A percentile compares a stretch with the other conserved stretches of the same genome.
Evolutionary conservation across 2,329 filamentous ascomycete species (phyloP).

Genomic region (Aurifilum marmelostoma): DNA sequence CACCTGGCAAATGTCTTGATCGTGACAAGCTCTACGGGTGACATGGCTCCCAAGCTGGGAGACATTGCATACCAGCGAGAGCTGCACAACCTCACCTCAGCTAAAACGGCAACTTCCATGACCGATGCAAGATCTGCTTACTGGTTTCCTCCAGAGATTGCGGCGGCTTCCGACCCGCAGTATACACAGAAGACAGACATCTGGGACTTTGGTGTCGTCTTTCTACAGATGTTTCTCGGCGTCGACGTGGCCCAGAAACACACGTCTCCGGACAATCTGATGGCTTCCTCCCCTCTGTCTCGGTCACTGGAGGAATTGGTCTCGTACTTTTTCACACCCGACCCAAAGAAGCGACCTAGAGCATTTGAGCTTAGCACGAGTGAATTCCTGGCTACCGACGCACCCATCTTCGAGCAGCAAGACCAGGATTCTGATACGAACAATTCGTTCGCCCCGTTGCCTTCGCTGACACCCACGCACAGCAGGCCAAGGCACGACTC

Average conservation of each 20-base stretch:
- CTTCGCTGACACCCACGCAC: conserved; percentile 44
- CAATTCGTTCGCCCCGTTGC: conserved; percentile 41
- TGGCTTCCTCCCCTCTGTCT: conserved; percentile 73
- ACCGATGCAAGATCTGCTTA: conserved; percentile 73
- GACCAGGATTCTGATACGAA: conserved; percentile 42
- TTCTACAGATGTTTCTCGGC: conserved; percentile 93
- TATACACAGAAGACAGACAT: conserved; percentile 83
- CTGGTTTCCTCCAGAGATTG: conserved; percentile 82
- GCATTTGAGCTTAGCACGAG: conserved; percentile 74
- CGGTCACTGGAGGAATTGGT: conserved; percentile 78
- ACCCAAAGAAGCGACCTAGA: conserved; percentile 81
- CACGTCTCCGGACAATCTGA: conserved; percentile 74
- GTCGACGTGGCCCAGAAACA: conserved; percentile 76
- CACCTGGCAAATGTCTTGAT: conserved; percentile 80
- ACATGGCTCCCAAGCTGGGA: conserved; percentile 73
- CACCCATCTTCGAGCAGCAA: conserved; percentile 58
- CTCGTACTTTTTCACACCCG: conserved; percentile 79
- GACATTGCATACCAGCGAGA: conserved; percentile 74
- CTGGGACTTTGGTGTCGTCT: conserved; percentile 91
- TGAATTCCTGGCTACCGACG: conserved; percentile 68
- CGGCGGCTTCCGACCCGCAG: conserved; percentile 62
- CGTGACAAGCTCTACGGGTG: conserved; percentile 69
- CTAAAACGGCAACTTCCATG: conserved; percentile 55
- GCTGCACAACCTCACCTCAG: conserved; percentile 63
- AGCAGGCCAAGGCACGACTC: conserved; percentile 65